phyloP scores from a whole-genome alignment of 257 asterid species.

The Misopates orontium region DNA sequence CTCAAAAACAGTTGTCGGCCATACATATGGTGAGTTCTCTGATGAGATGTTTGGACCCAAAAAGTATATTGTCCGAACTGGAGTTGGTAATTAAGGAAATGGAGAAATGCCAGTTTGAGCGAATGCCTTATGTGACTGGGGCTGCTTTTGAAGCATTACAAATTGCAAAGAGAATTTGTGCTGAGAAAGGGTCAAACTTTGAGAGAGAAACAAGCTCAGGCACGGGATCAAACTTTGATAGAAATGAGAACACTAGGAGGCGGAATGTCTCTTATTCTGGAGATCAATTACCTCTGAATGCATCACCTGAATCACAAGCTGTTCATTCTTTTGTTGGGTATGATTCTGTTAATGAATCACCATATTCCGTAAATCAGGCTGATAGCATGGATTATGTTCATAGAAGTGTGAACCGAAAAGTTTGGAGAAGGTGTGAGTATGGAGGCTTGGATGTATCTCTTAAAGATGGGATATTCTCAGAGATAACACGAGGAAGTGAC shows the following conservation, averaged over 20 bases:
- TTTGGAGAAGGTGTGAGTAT: constrained; percentile 64
- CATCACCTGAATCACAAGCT: constrained; percentile 87
- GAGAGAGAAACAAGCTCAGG: constrained; percentile 52
- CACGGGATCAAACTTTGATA: constrained; percentile 50
- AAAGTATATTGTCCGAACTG: constrained; percentile 69
- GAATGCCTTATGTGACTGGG: constrained; percentile 77
- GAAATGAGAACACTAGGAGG: constrained; percentile 45
- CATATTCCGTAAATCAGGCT: constrained; percentile 54
- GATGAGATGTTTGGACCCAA: constrained; percentile 78
- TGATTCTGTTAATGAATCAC: constrained; percentile 61
- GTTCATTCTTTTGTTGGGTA: constrained; percentile 56
- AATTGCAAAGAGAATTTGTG: constrained; percentile 60
- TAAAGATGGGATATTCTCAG: constrained; percentile 80
- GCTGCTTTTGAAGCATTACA: constrained; percentile 94
- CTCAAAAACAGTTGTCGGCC: constrained; percentile 82
- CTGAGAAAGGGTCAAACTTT: constrained; percentile 46
- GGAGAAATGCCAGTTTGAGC: constrained; percentile 79
- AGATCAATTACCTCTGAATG: constrained; percentile 51
- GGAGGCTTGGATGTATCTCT: constrained; percentile 71
- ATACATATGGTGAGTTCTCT: constrained; percentile 85
- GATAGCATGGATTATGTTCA: constrained; percentile 35
- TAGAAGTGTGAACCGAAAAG: constrained; percentile 72
- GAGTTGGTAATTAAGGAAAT: constrained; percentile 68
- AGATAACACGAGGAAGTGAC: constrained; percentile 39
- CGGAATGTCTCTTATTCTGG: constrained; percentile 43